Evolutionary conservation across 331 rosid species (phyloP), one percentile per base, ranked within the genome.

Genomic region (Dryas integrifolia): DNA sequence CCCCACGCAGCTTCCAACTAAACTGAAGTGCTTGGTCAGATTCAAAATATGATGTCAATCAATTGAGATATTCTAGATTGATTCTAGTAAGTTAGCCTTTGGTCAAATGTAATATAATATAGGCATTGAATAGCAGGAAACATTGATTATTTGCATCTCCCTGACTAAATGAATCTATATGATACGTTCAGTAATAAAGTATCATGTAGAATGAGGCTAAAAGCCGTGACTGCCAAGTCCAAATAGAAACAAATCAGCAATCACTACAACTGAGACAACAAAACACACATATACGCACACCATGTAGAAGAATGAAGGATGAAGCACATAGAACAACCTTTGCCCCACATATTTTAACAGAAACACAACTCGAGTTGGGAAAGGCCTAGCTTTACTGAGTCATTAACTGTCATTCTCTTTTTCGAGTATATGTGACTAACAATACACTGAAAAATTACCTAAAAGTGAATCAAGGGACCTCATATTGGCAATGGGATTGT

Each of bases 381-480:
- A 11, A 58, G 3, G 5, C 41, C 26, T 58, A 12, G 21, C 8
- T 18, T 21, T 18, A 56, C 3, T 41, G 16, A 58, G 64, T 5
- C 10, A 5, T 30, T 24, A 18, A 18, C 15, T 26, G 35, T 30
- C 35, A 30, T 30, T 30, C 35, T 30, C 35, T 57, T 51, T 18
- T 24, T 57, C 15, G 10, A 57, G 10, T 39, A 59, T 18, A 3
- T 35, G 10, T 16, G 47, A 40, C 24, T 9, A 43, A 44, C 4
- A 1, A 1, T 9, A 64, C 43, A 56, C 44, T 14, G 3, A 13
- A 69, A 15, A 12, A 71, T 76, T 81, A 95, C 99, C 99, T 53
- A 92, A 67, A 51, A 95, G 92, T 0, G 91, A 86, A 85, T 95
- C 97, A 73, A 95, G 83, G 4, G 99, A 89, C 79, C 96, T 84